Percentiles rank a stretch among this genome's conserved stretches.
Evolutionary conservation across 208 protist genomes (phyloP).

Genomic region (Zelonia costaricensis): DNA sequence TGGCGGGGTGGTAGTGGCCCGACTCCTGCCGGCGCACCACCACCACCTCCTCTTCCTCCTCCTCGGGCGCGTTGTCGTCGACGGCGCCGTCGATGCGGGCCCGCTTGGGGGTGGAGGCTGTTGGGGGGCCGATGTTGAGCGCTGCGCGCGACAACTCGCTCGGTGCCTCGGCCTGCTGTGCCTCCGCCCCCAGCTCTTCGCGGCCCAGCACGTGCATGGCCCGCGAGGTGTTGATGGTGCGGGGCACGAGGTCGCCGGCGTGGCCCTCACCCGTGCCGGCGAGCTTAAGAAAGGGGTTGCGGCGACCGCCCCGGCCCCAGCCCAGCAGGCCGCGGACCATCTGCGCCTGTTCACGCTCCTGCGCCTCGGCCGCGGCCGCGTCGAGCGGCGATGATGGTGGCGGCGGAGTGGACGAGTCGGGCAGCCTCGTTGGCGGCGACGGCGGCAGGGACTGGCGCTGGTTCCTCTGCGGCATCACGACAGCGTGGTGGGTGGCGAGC

Average conservation of each 20-base stretch:
- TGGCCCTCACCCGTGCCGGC: neutral
- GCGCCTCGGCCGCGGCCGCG: neutral
- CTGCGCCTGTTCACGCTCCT: constrained; percentile 5
- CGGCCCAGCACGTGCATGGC: too few species aligned
- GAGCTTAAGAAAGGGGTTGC: neutral
- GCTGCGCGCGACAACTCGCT: too few species aligned
- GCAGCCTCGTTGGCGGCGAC: neutral
- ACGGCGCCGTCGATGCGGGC: too few species aligned
- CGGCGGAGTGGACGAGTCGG: neutral
- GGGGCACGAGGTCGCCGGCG: constrained; percentile 5
- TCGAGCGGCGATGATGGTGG: neutral
- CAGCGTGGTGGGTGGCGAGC: too few species aligned
- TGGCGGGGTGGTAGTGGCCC: too few species aligned
- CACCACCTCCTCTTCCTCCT: too few species aligned
- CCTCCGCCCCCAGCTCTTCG: too few species aligned
- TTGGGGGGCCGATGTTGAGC: too few species aligned
- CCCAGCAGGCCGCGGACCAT: constrained; percentile 3
- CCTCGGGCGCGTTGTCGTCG: too few species aligned
- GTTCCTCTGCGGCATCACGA: neutral
- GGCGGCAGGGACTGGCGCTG: neutral
- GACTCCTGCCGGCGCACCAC: too few species aligned
- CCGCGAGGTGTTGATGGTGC: neutral
- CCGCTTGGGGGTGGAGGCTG: too few species aligned
- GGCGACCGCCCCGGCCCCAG: constrained; percentile 5
- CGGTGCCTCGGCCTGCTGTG: too few species aligned